These are phyloP conservation scores for Cornus suecica DNA, from an alignment of 148 eudicot genomes.

Conservation along the genomic window DNA sequence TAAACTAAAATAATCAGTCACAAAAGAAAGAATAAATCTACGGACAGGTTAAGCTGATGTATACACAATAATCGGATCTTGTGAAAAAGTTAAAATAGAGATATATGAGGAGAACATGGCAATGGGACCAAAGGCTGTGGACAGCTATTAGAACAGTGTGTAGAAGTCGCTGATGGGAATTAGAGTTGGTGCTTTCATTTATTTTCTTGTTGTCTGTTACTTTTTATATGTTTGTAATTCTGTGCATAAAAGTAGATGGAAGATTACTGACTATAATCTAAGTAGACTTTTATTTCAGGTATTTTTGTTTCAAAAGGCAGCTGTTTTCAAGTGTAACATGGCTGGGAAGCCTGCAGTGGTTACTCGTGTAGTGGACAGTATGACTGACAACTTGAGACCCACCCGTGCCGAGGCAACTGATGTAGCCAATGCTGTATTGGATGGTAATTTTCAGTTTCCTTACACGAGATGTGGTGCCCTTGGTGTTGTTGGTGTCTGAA, in stretches of 20 bases:
- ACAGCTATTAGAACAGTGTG: neutral
- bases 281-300: conserved; percentile 33
- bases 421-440: conserved; percentile 89
- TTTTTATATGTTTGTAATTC: neutral
- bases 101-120: neutral
- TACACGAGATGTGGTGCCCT: neutral
- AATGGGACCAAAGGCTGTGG: neutral
- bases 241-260: neutral
- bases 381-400: conserved; percentile 92
- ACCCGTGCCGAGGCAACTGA: conserved; percentile 95
- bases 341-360: conserved; percentile 97
- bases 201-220: neutral
- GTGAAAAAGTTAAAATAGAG: too few species aligned
- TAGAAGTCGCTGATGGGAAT: neutral
- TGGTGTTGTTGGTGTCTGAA: neutral
- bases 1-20: neutral
- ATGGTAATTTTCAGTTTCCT: conserved; percentile 57
- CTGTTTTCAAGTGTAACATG: conserved; percentile 90
- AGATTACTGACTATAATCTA: neutral
- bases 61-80: neutral
- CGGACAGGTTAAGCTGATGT: neutral
- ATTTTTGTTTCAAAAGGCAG: conserved; percentile 77
- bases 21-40: neutral
- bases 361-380: conserved; percentile 98
- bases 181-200: neutral